Conservation (phyloP, 169 alveolate species). For the Plasmodium falciparum region DNA sequence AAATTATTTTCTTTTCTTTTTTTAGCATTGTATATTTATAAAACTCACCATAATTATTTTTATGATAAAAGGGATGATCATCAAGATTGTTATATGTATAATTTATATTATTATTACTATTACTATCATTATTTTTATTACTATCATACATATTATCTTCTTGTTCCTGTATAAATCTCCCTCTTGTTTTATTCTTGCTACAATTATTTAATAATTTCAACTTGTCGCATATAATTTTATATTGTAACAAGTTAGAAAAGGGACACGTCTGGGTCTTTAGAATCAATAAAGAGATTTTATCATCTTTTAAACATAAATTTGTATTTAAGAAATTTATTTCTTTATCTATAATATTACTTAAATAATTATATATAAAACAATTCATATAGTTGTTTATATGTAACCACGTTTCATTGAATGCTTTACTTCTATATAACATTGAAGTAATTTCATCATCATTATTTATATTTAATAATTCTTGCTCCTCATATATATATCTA, state of each 20-base stretch:
- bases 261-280: slow-evolving; percentile 56
- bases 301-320: slow-evolving; percentile 34
- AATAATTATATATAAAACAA: slow-evolving; percentile 48
- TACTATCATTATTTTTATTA: too few species aligned
- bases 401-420: slow-evolving; percentile 60
- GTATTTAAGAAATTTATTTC: slow-evolving; percentile 41
- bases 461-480: background rate
- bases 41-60: background rate
- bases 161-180: background rate
- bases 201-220: slow-evolving; percentile 25
- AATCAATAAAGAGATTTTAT: slow-evolving; percentile 42
- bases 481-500: background rate
- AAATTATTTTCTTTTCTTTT: slow-evolving; percentile 7
- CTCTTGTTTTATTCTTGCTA: background rate
- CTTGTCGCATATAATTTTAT: slow-evolving; percentile 11
- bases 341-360: slow-evolving; percentile 41
- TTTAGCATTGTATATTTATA: background rate
- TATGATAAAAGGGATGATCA: background rate
- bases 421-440: slow-evolving; percentile 43
- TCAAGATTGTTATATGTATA: too few species aligned
- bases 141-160: too few species aligned
- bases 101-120: background rate
- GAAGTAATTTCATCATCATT: slow-evolving; percentile 62
- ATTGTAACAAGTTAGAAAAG: slow-evolving; percentile 31
- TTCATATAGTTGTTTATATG: slow-evolving; percentile 34